Evolutionary conservation across 2,329 filamentous ascomycete genomes (phyloP).

Genomic region (Colletotrichum lentis): DNA sequence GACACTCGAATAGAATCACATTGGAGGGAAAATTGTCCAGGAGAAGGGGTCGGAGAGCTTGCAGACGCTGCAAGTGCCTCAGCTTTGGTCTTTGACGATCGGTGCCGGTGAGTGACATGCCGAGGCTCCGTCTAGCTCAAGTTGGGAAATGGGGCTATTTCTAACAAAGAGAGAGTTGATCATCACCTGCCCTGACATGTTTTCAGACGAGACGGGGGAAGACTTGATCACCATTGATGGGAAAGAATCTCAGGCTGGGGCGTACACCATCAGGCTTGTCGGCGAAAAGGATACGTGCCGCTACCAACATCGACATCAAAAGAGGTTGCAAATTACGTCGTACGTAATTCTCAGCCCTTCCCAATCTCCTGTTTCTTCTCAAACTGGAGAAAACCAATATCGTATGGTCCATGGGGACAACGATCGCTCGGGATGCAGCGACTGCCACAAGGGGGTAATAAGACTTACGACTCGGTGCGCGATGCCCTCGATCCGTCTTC

Average conservation of each 20-base stretch:
- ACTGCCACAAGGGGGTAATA: background rate
- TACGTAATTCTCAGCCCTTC: background rate
- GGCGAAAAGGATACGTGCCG: conserved; percentile 18
- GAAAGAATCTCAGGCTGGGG: background rate
- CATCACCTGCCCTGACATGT: conserved; percentile 9
- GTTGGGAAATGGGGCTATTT: too few species aligned
- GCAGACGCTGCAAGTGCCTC: background rate
- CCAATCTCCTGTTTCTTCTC: too few species aligned
- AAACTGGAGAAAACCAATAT: background rate
- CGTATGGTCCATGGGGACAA: too few species aligned
- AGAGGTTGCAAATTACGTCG: conserved; percentile 17
- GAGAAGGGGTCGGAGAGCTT: background rate
- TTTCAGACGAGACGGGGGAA: background rate
- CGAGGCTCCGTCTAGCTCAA: too few species aligned
- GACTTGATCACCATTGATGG: conserved; percentile 1
- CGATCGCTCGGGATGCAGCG: background rate
- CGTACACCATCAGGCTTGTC: conserved; percentile 24
- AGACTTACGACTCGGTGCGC: background rate
- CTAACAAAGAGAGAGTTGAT: conserved; percentile 2
- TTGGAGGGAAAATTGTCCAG: background rate
- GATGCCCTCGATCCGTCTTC: conserved; percentile 12
- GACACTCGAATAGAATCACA: background rate
- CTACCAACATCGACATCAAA: conserved; percentile 18
- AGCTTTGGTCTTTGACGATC: conserved; percentile 5
- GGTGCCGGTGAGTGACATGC: conserved; percentile 3